phyloP scores from a whole-genome alignment of 2,329 filamentous ascomycete genomes.

The Alternaria infectoria region DNA sequence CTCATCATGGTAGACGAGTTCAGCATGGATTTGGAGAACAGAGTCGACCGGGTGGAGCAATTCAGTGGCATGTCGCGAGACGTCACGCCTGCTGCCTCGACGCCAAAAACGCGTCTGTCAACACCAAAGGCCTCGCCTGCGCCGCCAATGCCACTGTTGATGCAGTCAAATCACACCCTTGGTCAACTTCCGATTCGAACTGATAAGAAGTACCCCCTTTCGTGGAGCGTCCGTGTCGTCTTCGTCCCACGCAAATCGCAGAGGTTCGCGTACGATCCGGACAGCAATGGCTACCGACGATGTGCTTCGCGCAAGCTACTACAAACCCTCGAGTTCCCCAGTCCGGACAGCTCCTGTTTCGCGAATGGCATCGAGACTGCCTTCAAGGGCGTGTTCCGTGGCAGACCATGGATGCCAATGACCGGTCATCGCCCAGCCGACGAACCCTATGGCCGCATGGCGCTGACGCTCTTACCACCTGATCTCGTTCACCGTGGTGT shows the following conservation, averaged over 20 bases:
- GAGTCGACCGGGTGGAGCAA: conserved; percentile 45
- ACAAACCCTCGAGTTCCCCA: conserved; percentile 46
- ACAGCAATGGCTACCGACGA: conserved; percentile 47
- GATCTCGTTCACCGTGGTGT: conserved; percentile 43
- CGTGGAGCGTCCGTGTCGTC: conserved; percentile 48
- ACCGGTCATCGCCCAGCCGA: conserved; percentile 47
- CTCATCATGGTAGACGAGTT: conserved; percentile 48
- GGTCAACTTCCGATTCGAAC: conserved; percentile 47
- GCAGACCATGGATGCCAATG: conserved; percentile 51
- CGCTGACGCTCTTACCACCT: conserved; percentile 42
- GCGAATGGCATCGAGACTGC: conserved; percentile 44
- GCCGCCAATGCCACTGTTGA: conserved; percentile 37
- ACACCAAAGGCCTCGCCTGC: conserved; percentile 33
- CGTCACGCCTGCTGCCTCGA: conserved; percentile 37
- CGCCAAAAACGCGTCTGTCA: conserved; percentile 31
- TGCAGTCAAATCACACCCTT: conserved; percentile 36
- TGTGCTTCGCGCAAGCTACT: conserved; percentile 49
- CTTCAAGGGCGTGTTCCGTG: conserved; percentile 46
- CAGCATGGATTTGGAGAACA: conserved; percentile 49
- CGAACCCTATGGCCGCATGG: conserved; percentile 49
- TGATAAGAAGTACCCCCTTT: conserved; percentile 46
- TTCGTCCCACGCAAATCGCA: conserved; percentile 48
- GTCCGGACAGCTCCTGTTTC: conserved; percentile 47
- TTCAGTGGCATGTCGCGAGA: conserved; percentile 32
- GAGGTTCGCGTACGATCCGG: conserved; percentile 47